phyloP scores from a whole-genome alignment of 768 basidiomycete species.

The Termitomyces sp. region DNA sequence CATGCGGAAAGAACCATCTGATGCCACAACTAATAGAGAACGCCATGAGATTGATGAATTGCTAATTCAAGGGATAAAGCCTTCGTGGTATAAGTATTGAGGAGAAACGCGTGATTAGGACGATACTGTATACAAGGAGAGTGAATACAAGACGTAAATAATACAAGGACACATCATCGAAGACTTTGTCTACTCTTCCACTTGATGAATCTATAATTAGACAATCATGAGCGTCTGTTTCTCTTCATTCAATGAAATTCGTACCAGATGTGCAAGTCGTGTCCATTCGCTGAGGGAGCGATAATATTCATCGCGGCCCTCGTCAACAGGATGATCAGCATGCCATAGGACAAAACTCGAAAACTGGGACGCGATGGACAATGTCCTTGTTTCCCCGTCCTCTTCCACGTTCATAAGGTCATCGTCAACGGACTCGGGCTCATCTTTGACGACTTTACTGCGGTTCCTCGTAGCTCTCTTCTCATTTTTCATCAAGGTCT shows the following conservation, averaged over 20 bases:
- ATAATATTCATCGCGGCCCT: slow-evolving; percentile 66
- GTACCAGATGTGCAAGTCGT: slow-evolving; percentile 54
- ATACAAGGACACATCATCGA: not conserved
- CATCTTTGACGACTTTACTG: slow-evolving; percentile 17
- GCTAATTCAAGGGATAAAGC: not conserved
- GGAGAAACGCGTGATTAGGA: not conserved
- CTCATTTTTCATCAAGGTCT: slow-evolving; percentile 1
- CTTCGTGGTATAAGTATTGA: not conserved
- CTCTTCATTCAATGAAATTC: slow-evolving; percentile 10
- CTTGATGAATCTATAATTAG: slow-evolving; percentile 16
- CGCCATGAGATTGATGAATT: not conserved
- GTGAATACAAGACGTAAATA: not conserved
- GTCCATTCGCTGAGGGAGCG: slow-evolving; percentile 71
- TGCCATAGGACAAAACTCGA: slow-evolving; percentile 71
- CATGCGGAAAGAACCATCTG: not conserved
- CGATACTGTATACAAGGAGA: not conserved
- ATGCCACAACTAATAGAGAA: not conserved
- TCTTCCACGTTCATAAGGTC: slow-evolving; percentile 22
- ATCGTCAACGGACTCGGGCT: slow-evolving; percentile 21
- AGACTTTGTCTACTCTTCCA: not conserved
- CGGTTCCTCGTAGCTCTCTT: slow-evolving; percentile 24
- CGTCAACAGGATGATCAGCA: slow-evolving; percentile 66
- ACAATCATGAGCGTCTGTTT: not conserved
- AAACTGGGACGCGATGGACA: slow-evolving; percentile 52
- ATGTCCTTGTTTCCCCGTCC: slow-evolving; percentile 24